These are phyloP conservation scores for Oryza meridionalis DNA, from an alignment of 176 grass and related monocot species.

Conservation along the genomic window DNA sequence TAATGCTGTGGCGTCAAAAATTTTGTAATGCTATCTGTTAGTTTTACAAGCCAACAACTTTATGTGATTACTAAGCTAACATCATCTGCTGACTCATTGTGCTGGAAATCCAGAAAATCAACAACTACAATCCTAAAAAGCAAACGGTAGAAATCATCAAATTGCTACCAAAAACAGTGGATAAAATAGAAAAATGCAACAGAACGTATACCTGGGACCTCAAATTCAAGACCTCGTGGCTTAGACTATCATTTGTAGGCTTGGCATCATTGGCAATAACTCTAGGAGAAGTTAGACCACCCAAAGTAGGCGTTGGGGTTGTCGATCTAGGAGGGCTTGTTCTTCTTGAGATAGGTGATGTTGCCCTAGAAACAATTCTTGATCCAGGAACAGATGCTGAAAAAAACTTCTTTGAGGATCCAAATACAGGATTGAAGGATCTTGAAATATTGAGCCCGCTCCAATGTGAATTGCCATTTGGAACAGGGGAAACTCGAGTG, in stretches of 20 bases:
- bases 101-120: conserved; percentile 8
- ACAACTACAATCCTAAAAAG: conserved; percentile 6
- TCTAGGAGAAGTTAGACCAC: conserved; percentile 78
- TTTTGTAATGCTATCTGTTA: conserved; percentile 13
- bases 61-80: neutral
- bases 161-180: neutral
- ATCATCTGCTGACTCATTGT: neutral
- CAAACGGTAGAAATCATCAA: neutral
- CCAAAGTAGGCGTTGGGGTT: conserved; percentile 86
- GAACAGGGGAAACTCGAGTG: conserved; percentile 87
- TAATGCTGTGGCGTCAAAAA: neutral
- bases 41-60: neutral
- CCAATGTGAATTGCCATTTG: conserved; percentile 84
- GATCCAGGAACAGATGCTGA: conserved; percentile 98
- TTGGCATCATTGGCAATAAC: conserved; percentile 51
- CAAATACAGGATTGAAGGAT: conserved; percentile 96
- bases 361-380: conserved; percentile 89
- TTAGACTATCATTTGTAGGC: conserved; percentile 55
- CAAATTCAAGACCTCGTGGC: conserved; percentile 72
- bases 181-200: neutral
- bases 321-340: conserved; percentile 84
- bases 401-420: conserved; percentile 95
- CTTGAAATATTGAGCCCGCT: conserved; percentile 86
- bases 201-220: conserved; percentile 77
- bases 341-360: conserved; percentile 86